A percentile compares a stretch with the other conserved stretches of the same genome.
phyloP scores from a whole-genome alignment of 805 yeast genomes.

The Isabelozyma heimii region DNA sequence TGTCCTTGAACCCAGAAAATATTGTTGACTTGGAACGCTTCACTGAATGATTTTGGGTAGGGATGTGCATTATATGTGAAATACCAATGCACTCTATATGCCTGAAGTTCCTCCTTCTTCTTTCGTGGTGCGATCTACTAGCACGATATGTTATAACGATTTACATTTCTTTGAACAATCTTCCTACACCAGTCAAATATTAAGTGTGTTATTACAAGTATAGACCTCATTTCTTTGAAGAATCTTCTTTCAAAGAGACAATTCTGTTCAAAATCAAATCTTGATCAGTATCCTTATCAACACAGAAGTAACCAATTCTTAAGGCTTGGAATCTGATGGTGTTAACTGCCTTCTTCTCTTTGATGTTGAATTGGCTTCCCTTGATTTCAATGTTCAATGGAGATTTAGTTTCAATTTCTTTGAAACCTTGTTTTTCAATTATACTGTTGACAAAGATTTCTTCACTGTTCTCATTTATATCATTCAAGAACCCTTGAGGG shows the following conservation, averaged over 20 bases:
- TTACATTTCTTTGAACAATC: too few species aligned
- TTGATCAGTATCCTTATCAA: conserved; percentile 72
- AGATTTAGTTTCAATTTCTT: conserved; percentile 61
- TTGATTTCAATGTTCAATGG: conserved; percentile 71
- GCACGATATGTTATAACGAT: too few species aligned
- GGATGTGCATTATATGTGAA: too few species aligned
- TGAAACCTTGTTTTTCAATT: conserved; percentile 70
- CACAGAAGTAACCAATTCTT: conserved; percentile 92
- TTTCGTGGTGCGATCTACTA: too few species aligned
- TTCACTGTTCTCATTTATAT: conserved; percentile 79
- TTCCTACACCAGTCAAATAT: too few species aligned
- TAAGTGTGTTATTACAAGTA: too few species aligned
- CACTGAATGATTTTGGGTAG: too few species aligned
- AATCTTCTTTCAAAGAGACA: conserved; percentile 87
- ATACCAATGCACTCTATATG: too few species aligned
- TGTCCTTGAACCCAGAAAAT: too few species aligned
- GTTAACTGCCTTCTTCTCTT: conserved; percentile 65
- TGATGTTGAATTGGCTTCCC: conserved; percentile 64
- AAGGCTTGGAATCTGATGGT: conserved; percentile 97
- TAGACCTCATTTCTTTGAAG: not conserved
- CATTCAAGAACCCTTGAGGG: conserved; percentile 86
- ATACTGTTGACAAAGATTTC: conserved; percentile 61
- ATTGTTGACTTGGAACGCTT: too few species aligned
- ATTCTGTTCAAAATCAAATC: conserved; percentile 80
- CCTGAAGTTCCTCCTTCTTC: too few species aligned